Conservation (phyloP, 257 asterid species). For the Petunia secreta region DNA sequence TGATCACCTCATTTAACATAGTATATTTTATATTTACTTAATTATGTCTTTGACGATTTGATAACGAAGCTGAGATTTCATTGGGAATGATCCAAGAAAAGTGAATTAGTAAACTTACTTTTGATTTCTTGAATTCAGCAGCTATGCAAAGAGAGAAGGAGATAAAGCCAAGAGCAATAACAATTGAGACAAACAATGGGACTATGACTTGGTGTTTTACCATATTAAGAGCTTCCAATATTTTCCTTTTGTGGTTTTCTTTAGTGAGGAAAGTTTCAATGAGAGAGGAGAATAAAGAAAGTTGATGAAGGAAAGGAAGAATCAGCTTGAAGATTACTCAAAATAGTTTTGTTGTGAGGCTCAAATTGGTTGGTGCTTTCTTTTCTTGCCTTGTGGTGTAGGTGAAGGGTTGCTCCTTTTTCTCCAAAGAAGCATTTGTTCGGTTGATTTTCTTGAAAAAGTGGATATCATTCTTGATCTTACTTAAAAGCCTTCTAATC, state of each 20-base stretch:
- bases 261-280: not conserved
- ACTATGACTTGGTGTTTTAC: conserved; percentile 37
- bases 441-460: not conserved
- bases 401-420: too few species aligned
- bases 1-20: not conserved
- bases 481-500: not conserved
- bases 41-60: not conserved
- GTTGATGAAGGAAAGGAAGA: not conserved
- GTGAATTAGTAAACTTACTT: conserved; percentile 39
- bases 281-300: conserved; percentile 11
- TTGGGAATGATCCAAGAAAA: not conserved
- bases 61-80: not conserved
- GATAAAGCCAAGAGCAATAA: conserved; percentile 44
- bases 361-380: not conserved
- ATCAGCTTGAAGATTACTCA: conserved; percentile 50
- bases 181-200: conserved; percentile 33
- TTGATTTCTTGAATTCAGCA: conserved; percentile 72
- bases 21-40: not conserved
- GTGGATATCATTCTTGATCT: not conserved
- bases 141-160: conserved; percentile 63
- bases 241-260: conserved; percentile 3
- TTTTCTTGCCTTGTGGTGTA: not conserved
- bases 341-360: conserved; percentile 28
- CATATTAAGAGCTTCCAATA: conserved; percentile 35
- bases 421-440: not conserved